These are phyloP conservation scores for Straminergon stramineum DNA, from an alignment of 225 moss, liverwort and hornwort genomes.

Conservation along the genomic window DNA sequence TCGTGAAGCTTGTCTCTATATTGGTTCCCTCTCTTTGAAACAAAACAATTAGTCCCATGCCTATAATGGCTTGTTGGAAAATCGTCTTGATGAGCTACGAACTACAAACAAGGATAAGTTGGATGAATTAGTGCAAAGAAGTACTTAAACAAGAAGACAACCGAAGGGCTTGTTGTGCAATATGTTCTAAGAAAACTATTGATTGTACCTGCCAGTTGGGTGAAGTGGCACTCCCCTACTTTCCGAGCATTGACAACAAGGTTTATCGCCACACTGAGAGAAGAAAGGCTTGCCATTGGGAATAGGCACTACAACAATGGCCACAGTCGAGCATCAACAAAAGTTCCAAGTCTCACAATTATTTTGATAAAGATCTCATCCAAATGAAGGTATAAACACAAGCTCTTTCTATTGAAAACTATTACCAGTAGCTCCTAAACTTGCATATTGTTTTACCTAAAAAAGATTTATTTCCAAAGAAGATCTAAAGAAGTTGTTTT, in stretches of 20 bases:
- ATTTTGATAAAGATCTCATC: background rate
- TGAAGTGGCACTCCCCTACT: constrained; percentile 23
- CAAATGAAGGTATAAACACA: background rate
- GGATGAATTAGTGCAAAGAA: background rate
- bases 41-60: background rate
- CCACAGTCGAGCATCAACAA: background rate
- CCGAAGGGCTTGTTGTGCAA: background rate
- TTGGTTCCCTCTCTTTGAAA: background rate
- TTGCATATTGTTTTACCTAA: background rate
- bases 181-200: background rate
- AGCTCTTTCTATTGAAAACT: background rate
- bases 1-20: background rate
- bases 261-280: constrained; percentile 13
- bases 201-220: background rate
- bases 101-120: background rate
- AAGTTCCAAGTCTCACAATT: background rate
- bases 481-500: background rate
- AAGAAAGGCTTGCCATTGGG: constrained; percentile 13
- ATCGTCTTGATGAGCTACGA: background rate
- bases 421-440: background rate
- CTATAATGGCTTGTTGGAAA: background rate
- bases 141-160: background rate
- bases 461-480: background rate
- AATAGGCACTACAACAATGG: constrained; percentile 5
- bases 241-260: constrained; percentile 23